Evolutionary conservation across 176 grass and related monocot species (phyloP).

Genomic region (Lolium perenne): DNA sequence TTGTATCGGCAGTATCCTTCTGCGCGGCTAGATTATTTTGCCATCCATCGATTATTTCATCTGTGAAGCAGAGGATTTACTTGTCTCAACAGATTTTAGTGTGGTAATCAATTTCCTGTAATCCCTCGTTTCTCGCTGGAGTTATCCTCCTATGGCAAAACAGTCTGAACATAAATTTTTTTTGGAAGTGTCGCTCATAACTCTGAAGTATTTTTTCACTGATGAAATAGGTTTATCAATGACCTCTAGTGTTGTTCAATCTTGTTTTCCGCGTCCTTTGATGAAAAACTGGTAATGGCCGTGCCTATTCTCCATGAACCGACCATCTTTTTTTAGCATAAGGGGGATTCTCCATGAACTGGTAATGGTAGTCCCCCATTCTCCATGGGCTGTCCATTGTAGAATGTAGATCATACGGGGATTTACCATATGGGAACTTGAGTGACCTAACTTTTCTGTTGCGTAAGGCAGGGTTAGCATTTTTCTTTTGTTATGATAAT

Average conservation of each 20-base stretch:
- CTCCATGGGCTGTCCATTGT: background rate
- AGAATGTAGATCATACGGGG: background rate
- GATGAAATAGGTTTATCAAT: background rate
- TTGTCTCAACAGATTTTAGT: background rate
- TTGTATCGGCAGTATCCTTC: background rate
- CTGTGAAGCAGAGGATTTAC: background rate
- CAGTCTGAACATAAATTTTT: background rate
- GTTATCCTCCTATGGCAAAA: background rate
- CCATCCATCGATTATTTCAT: background rate
- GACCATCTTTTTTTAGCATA: too few relatives aligned
- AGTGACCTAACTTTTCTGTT: background rate
- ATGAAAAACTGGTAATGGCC: background rate
- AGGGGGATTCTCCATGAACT: too few relatives aligned
- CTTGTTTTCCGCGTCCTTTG: constrained; percentile 27
- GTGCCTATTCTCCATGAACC: too few relatives aligned
- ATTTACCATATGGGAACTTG: background rate
- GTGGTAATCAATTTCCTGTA: background rate
- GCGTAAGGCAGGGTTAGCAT: background rate
- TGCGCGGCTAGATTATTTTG: background rate
- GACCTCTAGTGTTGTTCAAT: background rate
- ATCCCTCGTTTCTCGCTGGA: background rate
- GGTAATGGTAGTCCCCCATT: background rate
- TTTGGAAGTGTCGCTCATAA: too few relatives aligned
- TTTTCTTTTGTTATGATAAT: constrained; percentile 3
- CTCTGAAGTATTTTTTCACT: background rate